Base-by-base conservation (phyloP, 2,329 filamentous ascomycete genomes). In the Pyrenophora seminiperda region DNA sequence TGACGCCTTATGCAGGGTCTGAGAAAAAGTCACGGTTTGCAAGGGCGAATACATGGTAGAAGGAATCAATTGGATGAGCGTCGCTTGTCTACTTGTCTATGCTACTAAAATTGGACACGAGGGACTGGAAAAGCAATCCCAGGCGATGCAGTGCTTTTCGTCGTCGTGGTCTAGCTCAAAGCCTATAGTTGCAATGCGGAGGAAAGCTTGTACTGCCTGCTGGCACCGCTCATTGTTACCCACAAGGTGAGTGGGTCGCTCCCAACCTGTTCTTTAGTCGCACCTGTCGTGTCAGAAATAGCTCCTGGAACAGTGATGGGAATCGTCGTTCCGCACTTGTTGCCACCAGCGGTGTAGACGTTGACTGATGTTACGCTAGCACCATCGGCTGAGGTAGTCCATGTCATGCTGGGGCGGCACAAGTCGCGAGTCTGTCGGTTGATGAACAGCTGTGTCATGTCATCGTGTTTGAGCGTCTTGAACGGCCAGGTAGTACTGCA, bases 391-490 rank as follows among this genome's bases (percentile, higher is more conserved):
- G 73, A 68, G 42, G 76, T 75, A 43, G 71, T 73, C 66, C 79
- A 82, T 15, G 66, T 73, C 42, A 84, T 59, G 43, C 74, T 74
- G 41, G 81, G 80, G 34, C 75, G 62, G 73, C 83, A 82, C 41
- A 69, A 69, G 65, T 85, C 82, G 34, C 82, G 79, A 10, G 77
- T 70, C 69, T 77, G 78, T 48, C 84, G 80, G 47, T 79, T 75
- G 33, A 78, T 62, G 71, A 86, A 86, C 3, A 71, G 62, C 4
- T 71, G 65, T 9, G 77, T 81, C 58, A 80, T 75, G 44, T 84
- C 79, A 53, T 83, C 78, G 47, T 85, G 83, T 53, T 81, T 84
- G 51, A 81, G 68, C 1, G 80, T 81, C 14, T 79, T 73, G 18
- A 85, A 65, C 1, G 81, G 81, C 81, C 81, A 84, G 30, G 65